Evolutionary conservation across 2,329 filamentous ascomycete genomes (phyloP).

Genomic region (Cercospora zeae-maydis): DNA sequence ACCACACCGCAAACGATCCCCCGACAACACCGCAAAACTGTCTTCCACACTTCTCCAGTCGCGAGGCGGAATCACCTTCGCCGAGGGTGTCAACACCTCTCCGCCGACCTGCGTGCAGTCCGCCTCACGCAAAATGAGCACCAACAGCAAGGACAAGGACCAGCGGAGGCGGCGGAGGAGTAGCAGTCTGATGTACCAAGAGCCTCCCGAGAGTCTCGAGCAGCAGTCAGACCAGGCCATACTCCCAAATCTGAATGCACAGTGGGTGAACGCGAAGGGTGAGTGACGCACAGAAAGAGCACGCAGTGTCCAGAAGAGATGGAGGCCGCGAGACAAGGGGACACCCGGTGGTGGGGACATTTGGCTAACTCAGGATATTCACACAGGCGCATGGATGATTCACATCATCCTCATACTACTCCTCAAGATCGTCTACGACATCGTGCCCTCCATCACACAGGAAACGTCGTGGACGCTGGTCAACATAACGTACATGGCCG

Average conservation of each 20-base stretch:
- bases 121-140: constrained; percentile 44
- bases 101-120: constrained; percentile 30
- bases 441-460: constrained; percentile 92
- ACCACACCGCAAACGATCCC: constrained; percentile 24
- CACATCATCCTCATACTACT: constrained; percentile 88
- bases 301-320: not conserved
- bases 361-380: constrained; percentile 16
- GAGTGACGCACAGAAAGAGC: constrained; percentile 25
- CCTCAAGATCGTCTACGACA: constrained; percentile 95
- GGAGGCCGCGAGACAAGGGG: constrained; percentile 4
- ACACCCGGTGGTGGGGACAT: not conserved
- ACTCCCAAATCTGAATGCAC: constrained; percentile 90
- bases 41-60: constrained; percentile 79
- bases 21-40: constrained; percentile 83
- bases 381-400: constrained; percentile 89
- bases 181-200: constrained; percentile 97
- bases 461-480: constrained; percentile 98
- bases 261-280: constrained; percentile 99
- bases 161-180: constrained; percentile 75
- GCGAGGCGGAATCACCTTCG: constrained; percentile 81
- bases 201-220: constrained; percentile 93
- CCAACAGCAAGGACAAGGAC: constrained; percentile 49
- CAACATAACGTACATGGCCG: constrained; percentile 98
- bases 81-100: constrained; percentile 64
- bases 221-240: constrained; percentile 96